Evolutionary conservation across 306 rosid species (phyloP), one percentile per base, ranked within the genome.

Genomic region (Echinosophora koreensis): DNA sequence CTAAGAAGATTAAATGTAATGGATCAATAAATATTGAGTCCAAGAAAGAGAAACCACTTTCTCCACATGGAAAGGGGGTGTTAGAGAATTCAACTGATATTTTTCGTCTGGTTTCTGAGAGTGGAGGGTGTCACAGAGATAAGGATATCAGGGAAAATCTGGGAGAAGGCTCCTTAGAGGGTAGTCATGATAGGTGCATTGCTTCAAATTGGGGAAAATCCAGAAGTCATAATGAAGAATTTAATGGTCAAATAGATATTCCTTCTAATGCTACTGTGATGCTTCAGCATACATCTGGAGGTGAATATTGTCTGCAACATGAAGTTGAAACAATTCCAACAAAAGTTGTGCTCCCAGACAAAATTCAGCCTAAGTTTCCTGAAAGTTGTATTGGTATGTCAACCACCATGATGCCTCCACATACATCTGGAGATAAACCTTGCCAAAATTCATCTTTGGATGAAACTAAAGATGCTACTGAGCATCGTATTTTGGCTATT

Each of bases 1-100:
- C 52, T 14, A 88, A 93, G 80, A 86, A 59, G 87, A 37, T 17
- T 66, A 90, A 90, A 76, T 73, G 17, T 38, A 13, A 16, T 69
- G 80, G 78, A 73, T 76, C 80, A 50, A 44, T 47, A 54, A 67
- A 37, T 69, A 27, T 71, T 59, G 81, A 74, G 63, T 76, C 83
- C 49, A 58, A 38, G 8, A 79, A 69, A 78, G 79, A 76, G 82
- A 71, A 82, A 63, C 32, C 46, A 34, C 67, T 63, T 76, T 71
- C 80, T 77, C 62, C 76, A 54, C 69, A 9, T 79, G 84, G 60
- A 67, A 59, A 41, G 63, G 81, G 58, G 63, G 62, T 41, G 32
- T 44, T 70, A 18, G 86, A 88, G 74, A 80, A 75, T 62, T 80
- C 80, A 49, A 28, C 79, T 63, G 83, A 50, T 71, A 83, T 74